Conservation (phyloP, 805 yeast genomes). For the Teunomyces stri region DNA sequence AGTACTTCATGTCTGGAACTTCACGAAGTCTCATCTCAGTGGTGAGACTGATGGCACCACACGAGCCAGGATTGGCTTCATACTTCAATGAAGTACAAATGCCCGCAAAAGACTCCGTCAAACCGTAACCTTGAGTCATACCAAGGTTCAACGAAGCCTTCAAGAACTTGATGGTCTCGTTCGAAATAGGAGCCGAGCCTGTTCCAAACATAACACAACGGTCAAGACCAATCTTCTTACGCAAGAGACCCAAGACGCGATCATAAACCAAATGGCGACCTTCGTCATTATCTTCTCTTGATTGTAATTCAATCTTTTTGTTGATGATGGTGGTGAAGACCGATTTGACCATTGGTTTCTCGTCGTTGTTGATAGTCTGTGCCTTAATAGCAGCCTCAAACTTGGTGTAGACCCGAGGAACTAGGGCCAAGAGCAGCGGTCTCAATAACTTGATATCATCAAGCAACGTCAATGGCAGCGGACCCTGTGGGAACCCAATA, state of each 20-base stretch:
- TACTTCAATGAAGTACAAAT: constrained; percentile 35
- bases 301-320: constrained; percentile 22
- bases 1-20: constrained; percentile 60
- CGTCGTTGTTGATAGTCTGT: constrained; percentile 35
- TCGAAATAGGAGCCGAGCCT: constrained; percentile 71
- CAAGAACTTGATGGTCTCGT: constrained; percentile 58
- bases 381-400: constrained; percentile 51
- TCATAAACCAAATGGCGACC: constrained; percentile 33
- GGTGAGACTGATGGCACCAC: constrained; percentile 59
- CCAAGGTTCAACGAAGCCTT: constrained; percentile 59
- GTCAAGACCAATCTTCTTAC: constrained; percentile 36
- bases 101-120: constrained; percentile 66
- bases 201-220: constrained; percentile 25
- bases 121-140: constrained; percentile 72
- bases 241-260: constrained; percentile 24
- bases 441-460: constrained; percentile 28
- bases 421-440: constrained; percentile 29
- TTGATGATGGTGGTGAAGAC: constrained; percentile 30
- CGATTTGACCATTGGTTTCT: constrained; percentile 27
- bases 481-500: constrained; percentile 30
- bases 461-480: constrained; percentile 25
- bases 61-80: constrained; percentile 52
- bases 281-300: constrained; percentile 17
- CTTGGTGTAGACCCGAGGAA: constrained; percentile 39
- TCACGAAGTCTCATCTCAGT: constrained; percentile 56